phyloP scores from a whole-genome alignment of 2,329 filamentous ascomycete genomes.

The Apiospora pterosperma region DNA sequence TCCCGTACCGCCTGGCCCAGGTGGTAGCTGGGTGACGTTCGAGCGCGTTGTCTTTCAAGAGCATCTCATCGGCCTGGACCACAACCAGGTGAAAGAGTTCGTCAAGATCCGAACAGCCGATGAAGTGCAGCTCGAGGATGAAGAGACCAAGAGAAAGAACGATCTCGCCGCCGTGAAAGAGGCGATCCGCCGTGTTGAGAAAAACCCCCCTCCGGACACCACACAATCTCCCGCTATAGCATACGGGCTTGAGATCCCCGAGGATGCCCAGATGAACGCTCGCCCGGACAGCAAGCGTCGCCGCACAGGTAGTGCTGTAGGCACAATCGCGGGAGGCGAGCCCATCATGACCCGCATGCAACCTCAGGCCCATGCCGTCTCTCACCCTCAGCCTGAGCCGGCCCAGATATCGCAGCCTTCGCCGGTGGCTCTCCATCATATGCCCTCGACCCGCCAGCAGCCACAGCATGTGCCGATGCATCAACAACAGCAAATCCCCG shows the following conservation, averaged over 20 bases:
- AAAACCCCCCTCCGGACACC: conserved; percentile 41
- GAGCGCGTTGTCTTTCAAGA: conserved; percentile 56
- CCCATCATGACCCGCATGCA: background rate
- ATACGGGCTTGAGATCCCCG: conserved; percentile 47
- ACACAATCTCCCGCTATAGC: conserved; percentile 43
- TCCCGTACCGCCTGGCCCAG: conserved; percentile 52
- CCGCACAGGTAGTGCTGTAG: conserved; percentile 35
- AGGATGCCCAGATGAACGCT: conserved; percentile 30
- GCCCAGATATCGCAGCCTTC: conserved; percentile 1
- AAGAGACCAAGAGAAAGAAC: conserved; percentile 29
- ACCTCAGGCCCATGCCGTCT: background rate
- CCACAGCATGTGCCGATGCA: background rate
- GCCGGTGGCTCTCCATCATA: background rate
- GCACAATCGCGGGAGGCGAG: conserved; percentile 25
- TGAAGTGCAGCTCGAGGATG: conserved; percentile 30
- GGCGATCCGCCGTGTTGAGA: conserved; percentile 41
- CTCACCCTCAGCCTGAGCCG: conserved; percentile 1
- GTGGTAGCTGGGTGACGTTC: conserved; percentile 63
- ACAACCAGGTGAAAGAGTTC: conserved; percentile 60
- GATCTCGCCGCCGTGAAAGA: conserved; percentile 43
- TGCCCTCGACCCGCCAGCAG: background rate
- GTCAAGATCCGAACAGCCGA: conserved; percentile 50
- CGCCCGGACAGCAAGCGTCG: conserved; percentile 45
- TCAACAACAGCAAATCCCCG: conserved; percentile 4
- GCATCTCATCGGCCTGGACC: conserved; percentile 52